These are phyloP conservation scores for Eucalyptus virginea DNA, from an alignment of 345 rosid species.

Conservation along the genomic window DNA sequence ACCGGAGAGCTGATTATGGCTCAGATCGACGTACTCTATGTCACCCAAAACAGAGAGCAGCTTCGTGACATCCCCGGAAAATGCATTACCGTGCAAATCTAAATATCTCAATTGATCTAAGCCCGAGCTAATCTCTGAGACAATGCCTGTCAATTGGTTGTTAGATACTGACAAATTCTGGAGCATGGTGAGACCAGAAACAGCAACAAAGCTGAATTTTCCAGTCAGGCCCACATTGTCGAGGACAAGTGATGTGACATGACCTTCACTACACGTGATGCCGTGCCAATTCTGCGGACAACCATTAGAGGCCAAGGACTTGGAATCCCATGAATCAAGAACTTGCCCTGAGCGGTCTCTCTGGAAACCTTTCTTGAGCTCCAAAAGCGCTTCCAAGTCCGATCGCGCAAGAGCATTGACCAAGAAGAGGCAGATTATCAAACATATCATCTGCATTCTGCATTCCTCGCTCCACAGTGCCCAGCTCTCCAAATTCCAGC, in stretches of 20 bases:
- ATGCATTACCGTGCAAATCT: conserved; percentile 50
- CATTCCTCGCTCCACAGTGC: conserved; percentile 35
- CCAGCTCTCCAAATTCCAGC: background rate
- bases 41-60: conserved; percentile 38
- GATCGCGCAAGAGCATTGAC: conserved; percentile 32
- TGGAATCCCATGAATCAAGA: conserved; percentile 61
- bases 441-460: conserved; percentile 47
- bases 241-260: conserved; percentile 46
- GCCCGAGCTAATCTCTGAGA: conserved; percentile 46
- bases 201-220: conserved; percentile 49
- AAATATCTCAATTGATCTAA: conserved; percentile 41
- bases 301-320: conserved; percentile 44
- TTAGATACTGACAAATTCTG: conserved; percentile 48
- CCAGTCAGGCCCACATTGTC: conserved; percentile 57
- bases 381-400: conserved; percentile 68
- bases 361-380: conserved; percentile 57
- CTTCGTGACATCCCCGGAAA: conserved; percentile 62
- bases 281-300: conserved; percentile 81
- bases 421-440: conserved; percentile 16
- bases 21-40: conserved; percentile 47
- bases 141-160: conserved; percentile 57
- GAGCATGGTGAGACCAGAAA: conserved; percentile 42
- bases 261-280: conserved; percentile 46
- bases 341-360: conserved; percentile 47
- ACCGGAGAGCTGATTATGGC: conserved; percentile 67